Conservation (phyloP, 495 filamentous ascomycete species). For the Penicillium paxilli region DNA sequence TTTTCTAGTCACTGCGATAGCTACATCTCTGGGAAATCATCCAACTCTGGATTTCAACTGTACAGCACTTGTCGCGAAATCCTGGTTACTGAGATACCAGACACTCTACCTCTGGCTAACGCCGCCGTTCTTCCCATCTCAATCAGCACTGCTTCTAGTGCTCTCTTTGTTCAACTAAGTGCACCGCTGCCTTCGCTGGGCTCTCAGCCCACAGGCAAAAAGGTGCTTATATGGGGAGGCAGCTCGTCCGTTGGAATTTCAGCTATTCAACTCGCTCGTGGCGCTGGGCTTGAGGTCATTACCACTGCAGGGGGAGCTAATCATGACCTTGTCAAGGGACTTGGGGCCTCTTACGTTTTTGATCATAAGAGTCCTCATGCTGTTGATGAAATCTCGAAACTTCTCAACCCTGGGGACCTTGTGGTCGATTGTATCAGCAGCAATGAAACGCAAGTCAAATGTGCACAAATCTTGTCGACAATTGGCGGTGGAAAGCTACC, state of each 20-base stretch:
- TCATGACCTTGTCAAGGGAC: conserved; percentile 29
- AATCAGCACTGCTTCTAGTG: conserved; percentile 46
- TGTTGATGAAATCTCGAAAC: conserved; percentile 14
- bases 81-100: conserved; percentile 34
- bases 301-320: conserved; percentile 36
- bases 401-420: conserved; percentile 20
- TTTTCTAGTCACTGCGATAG: conserved; percentile 13
- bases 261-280: conserved; percentile 35
- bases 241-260: conserved; percentile 30
- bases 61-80: conserved; percentile 26
- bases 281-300: conserved; percentile 34
- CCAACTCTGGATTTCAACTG: conserved; percentile 30
- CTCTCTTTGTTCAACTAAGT: conserved; percentile 42
- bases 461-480: conserved; percentile 27
- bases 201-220: conserved; percentile 19
- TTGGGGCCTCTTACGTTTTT: conserved; percentile 37
- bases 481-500: conserved; percentile 36
- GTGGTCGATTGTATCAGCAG: conserved; percentile 24
- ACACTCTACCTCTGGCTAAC: conserved; percentile 35
- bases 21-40: conserved; percentile 18
- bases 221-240: conserved; percentile 39
- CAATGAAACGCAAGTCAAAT: conserved; percentile 11
- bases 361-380: conserved; percentile 34
- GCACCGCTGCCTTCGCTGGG: conserved; percentile 20
- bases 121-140: conserved; percentile 49